Evolutionary conservation across 31 red algal genomes (phyloP).

Genomic region (Odonthalia washingtoniensis): DNA sequence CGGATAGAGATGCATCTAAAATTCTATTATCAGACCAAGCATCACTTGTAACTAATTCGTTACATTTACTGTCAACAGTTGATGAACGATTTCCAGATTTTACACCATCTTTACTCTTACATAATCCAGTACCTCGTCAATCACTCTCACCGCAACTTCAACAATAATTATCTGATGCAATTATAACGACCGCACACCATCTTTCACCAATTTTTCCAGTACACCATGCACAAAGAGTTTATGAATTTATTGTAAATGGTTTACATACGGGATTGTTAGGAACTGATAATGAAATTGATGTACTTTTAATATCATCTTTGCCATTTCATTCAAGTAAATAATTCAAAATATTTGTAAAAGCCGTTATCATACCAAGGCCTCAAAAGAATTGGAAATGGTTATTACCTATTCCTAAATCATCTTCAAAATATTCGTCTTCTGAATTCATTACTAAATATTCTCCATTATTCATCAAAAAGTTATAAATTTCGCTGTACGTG

Average conservation of each 20-base stretch:
- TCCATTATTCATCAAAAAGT: conserved; percentile 5
- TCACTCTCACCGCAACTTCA: conserved; percentile 7
- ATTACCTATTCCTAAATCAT: conserved; percentile 29
- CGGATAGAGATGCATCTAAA: background rate
- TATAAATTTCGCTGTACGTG: conserved; percentile 11
- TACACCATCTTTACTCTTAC: conserved; percentile 12
- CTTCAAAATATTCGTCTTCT: conserved; percentile 10
- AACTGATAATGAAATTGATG: conserved; percentile 38
- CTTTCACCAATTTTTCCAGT: conserved; percentile 48
- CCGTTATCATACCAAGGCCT: background rate
- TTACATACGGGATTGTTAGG: conserved; percentile 28
- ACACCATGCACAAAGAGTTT: conserved; percentile 20
- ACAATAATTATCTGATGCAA: background rate
- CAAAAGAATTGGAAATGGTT: conserved; percentile 40
- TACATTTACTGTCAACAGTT: conserved; percentile 11
- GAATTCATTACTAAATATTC: conserved; percentile 32
- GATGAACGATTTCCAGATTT: background rate
- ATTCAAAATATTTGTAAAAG: conserved; percentile 15
- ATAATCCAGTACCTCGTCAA: conserved; percentile 14
- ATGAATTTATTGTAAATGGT: conserved; percentile 46
- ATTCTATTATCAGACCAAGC: conserved; percentile 35
- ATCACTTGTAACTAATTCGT: conserved; percentile 8
- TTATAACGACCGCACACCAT: conserved; percentile 6
- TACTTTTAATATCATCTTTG: conserved; percentile 39
- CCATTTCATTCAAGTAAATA: conserved; percentile 16